These are phyloP conservation scores for Beta macrorhiza DNA, from an alignment of 179 eudicot species.

Conservation along the genomic window DNA sequence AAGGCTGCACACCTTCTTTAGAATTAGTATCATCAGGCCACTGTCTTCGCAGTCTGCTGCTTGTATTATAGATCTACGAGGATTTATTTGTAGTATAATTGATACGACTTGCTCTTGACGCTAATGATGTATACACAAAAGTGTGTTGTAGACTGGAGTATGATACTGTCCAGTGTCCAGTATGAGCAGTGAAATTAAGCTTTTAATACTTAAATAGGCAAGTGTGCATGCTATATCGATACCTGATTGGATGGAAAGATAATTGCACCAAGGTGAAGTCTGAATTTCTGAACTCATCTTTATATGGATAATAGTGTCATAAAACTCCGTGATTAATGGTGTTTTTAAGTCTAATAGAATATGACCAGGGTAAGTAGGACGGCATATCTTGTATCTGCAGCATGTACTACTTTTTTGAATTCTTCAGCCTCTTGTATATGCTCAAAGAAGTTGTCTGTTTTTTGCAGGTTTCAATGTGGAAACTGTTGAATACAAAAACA, in stretches of 20 bases:
- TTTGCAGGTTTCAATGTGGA: conserved; percentile 80
- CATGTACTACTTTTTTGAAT: background rate
- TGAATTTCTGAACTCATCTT: background rate
- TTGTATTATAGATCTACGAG: background rate
- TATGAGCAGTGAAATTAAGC: background rate
- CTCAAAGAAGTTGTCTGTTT: conserved; percentile 14
- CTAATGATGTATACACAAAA: background rate
- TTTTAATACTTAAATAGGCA: background rate
- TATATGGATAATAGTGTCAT: background rate
- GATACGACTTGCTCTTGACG: background rate
- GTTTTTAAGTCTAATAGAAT: background rate
- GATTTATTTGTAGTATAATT: background rate
- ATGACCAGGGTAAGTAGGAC: background rate
- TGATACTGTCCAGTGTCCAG: background rate
- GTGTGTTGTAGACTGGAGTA: background rate
- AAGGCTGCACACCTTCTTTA: background rate
- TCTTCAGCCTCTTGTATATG: conserved; percentile 2
- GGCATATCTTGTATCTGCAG: background rate
- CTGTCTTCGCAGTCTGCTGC: background rate
- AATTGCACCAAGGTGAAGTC: background rate
- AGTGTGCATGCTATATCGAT: background rate
- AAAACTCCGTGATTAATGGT: background rate
- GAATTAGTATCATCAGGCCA: background rate
- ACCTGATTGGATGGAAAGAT: background rate
- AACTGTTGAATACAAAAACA: conserved; percentile 91